A percentile compares a stretch with the other conserved stretches of the same genome.
phyloP scores from a whole-genome alignment of 352 stramenopile species.

The Phytopythium cucurbitacearum region DNA sequence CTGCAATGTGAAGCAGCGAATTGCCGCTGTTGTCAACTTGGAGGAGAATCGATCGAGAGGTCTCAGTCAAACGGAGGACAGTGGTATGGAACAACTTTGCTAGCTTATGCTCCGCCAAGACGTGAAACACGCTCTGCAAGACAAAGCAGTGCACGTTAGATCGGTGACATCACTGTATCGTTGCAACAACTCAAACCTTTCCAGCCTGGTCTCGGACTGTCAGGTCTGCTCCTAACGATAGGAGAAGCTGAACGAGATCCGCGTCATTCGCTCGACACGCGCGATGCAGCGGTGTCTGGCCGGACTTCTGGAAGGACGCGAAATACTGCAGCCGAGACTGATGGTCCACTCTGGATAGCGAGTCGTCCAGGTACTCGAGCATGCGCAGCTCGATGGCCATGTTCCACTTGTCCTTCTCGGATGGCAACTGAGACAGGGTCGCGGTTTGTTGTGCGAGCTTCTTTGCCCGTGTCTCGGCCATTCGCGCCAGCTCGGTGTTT shows the following conservation, averaged over 20 bases:
- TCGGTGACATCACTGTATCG: no score
- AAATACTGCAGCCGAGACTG: conserved; percentile 28
- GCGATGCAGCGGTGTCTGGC: conserved; percentile 52
- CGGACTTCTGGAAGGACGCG: conserved; percentile 29
- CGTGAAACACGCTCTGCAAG: conserved; percentile 38
- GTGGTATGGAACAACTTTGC: conserved; percentile 41
- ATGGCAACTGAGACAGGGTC: conserved; percentile 49
- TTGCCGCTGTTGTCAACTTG: conserved; percentile 27
- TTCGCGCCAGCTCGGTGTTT: conserved; percentile 16
- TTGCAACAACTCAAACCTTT: conserved; percentile 16
- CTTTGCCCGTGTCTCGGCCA: conserved; percentile 19
- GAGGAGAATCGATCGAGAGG: conserved; percentile 18
- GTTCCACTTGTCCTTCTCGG: conserved; percentile 60
- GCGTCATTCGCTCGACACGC: conserved; percentile 43
- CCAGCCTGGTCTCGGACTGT: conserved; percentile 24
- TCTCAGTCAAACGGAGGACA: conserved; percentile 11
- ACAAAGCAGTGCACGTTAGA: neutral
- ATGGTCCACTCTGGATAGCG: conserved; percentile 17
- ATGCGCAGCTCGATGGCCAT: conserved; percentile 62
- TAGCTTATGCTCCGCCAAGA: conserved; percentile 33
- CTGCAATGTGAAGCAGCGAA: conserved; percentile 47
- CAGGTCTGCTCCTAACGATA: conserved; percentile 31
- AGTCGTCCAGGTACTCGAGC: conserved; percentile 29
- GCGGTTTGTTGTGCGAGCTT: conserved; percentile 46
- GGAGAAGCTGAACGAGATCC: conserved; percentile 34